phyloP scores from a whole-genome alignment of 2,329 filamentous ascomycete genomes.

The Sarocladium kiliense region DNA sequence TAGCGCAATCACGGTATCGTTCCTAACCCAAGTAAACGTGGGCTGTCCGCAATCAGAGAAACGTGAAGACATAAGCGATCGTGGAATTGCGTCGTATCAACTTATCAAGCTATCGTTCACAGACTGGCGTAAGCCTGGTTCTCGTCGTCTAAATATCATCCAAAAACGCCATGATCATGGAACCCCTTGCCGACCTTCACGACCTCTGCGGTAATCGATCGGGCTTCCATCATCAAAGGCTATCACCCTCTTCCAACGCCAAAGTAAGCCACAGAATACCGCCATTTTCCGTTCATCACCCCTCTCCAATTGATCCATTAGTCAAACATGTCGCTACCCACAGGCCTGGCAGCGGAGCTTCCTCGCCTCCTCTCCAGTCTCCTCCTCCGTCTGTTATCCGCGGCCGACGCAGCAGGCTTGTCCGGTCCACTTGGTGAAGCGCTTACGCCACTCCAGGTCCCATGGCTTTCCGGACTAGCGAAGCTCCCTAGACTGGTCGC shows the following conservation, averaged over 20 bases:
- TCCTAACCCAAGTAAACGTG: too few species aligned
- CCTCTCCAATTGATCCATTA: constrained; percentile 14
- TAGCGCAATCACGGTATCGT: too few species aligned
- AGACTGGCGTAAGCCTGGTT: background rate
- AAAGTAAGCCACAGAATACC: background rate
- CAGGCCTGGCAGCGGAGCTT: constrained; percentile 26
- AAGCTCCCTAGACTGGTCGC: constrained; percentile 42
- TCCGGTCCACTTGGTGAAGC: constrained; percentile 37
- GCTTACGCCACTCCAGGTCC: constrained; percentile 50
- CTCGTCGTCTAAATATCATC: background rate
- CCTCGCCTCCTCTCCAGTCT: constrained; percentile 47
- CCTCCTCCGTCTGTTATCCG: constrained; percentile 50
- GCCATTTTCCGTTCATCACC: background rate
- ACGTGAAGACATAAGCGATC: too few species aligned
- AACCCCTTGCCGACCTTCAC: too few species aligned
- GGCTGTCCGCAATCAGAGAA: too few species aligned
- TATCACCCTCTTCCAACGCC: background rate
- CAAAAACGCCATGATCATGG: background rate
- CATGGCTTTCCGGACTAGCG: constrained; percentile 42
- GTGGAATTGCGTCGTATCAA: too few species aligned
- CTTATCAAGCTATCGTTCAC: background rate
- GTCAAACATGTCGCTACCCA: constrained; percentile 33
- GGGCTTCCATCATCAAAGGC: background rate
- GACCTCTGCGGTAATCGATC: too few species aligned
- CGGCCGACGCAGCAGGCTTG: constrained; percentile 30